Evolutionary conservation across 768 basidiomycete genomes (phyloP).

Genomic region (Hericium alpestre): DNA sequence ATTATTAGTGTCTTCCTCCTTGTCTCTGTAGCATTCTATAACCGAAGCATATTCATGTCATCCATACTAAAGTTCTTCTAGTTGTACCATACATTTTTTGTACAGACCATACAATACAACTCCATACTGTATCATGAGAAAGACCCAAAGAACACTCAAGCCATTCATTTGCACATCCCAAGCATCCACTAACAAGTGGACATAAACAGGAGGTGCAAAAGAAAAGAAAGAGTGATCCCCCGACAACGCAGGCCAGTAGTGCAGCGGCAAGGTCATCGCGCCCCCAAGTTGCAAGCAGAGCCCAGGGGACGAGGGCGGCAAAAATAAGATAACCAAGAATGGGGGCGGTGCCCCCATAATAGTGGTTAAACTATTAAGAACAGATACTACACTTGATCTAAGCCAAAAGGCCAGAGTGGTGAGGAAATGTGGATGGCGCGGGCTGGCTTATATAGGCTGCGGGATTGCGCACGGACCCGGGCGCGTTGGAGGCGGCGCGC

Average conservation of each 20-base stretch:
- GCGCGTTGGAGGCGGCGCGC: background rate
- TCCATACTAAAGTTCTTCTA: too few species aligned
- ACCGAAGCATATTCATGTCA: too few species aligned
- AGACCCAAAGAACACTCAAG: background rate
- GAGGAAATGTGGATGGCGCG: constrained; percentile 22
- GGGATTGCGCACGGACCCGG: constrained; percentile 4
- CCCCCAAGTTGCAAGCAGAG: constrained; percentile 15
- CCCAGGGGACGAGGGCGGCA: constrained; percentile 15
- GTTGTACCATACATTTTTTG: too few species aligned
- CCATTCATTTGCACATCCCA: constrained; percentile 6
- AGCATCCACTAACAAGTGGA: background rate
- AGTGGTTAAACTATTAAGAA: constrained; percentile 73
- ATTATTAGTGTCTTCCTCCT: too few species aligned
- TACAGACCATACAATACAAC: background rate
- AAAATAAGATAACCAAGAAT: constrained; percentile 25
- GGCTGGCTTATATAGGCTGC: background rate
- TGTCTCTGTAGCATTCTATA: too few species aligned
- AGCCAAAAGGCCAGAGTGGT: constrained; percentile 94
- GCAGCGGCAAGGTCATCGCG: constrained; percentile 14
- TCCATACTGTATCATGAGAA: background rate
- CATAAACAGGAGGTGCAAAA: constrained; percentile 7
- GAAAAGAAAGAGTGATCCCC: constrained; percentile 9
- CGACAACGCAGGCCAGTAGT: constrained; percentile 13
- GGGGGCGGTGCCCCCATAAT: constrained; percentile 24
- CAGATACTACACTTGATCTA: constrained; percentile 98